Evolutionary conservation across 192 early-diverging fungal genomes (phyloP), one percentile per base, ranked within the genome.

Genomic region (Phlyctochytrium planicorne): DNA sequence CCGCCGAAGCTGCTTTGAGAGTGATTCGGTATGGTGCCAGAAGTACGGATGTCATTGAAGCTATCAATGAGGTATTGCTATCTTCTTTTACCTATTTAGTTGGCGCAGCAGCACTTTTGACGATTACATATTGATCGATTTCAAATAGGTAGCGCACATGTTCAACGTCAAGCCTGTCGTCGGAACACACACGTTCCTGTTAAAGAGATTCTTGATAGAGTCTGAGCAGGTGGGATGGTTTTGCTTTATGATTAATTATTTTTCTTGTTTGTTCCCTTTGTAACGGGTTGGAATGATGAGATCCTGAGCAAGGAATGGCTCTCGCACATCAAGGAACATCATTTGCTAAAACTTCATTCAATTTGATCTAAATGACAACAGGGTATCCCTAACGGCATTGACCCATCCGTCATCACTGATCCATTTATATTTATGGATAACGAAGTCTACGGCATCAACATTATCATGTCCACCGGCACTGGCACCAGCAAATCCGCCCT

Each of bases 381-480:
- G 67, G 81, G 78, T 32, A 89, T 92, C 73, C 88, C 87, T 59
- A 80, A 85, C 72, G 84, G 87, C 40, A 88, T 90, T 72, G 78
- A 90, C 65, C 60, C 73, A n/a, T 62, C 59, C 25, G 82, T 78
- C 24, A 31, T 32, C 1, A 29, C 40, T 3, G 59, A 75, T 3
- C 47, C 91, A 65, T 88, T 92, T 50, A 78, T 82, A 23, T 90
- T 93, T 65, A 81, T 71, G 30, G 90, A 91, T 66, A 86, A 88
- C 68, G 90, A 96, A 79, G 94, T 91, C n/a, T 95, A 93, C 77
- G 81, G 88, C 59, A 84, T 98, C 50, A 93, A 98, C 71, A 89
- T 98, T 64, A 87, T 90, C 59, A 74, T 98, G 60, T 89, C 91
- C 30, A 86, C 91, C 4, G 91, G 91, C 27, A 71, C 80, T 27